A percentile compares a stretch with the other conserved stretches of the same genome.
Evolutionary conservation across 2,329 filamentous ascomycete species (phyloP).

Genomic region (Coleophoma crateriformis): DNA sequence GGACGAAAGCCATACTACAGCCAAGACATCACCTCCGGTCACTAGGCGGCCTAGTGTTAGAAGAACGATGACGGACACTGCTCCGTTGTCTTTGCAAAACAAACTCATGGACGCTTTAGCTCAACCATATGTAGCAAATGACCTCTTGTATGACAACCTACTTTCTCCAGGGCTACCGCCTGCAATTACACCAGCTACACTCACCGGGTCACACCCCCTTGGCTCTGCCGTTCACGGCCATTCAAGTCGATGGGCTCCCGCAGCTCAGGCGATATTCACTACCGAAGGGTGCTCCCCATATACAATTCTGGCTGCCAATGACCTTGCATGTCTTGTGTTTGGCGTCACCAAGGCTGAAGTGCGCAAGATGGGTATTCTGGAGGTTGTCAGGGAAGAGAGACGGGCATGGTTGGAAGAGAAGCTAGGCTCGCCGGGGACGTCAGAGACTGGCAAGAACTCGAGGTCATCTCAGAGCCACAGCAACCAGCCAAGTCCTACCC

Average conservation of each 20-base stretch:
- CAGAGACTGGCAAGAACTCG: slow-evolving; percentile 10
- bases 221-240: slow-evolving; percentile 73
- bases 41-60: slow-evolving; percentile 67
- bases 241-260: slow-evolving; percentile 82
- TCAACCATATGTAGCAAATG: slow-evolving; percentile 53
- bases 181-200: slow-evolving; percentile 22
- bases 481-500: slow-evolving; percentile 22
- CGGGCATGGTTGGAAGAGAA: slow-evolving; percentile 87
- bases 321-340: slow-evolving; percentile 94
- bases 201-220: slow-evolving; percentile 26
- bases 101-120: slow-evolving; percentile 82
- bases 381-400: slow-evolving; percentile 87
- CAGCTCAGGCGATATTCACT: slow-evolving; percentile 94
- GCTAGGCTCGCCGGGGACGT: slow-evolving; percentile 59
- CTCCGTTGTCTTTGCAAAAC: slow-evolving; percentile 68
- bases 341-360: slow-evolving; percentile 97
- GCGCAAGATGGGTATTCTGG: slow-evolving; percentile 87
- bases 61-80: slow-evolving; percentile 82
- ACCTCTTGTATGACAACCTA: slow-evolving; percentile 18
- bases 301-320: slow-evolving; percentile 95
- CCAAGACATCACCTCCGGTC: slow-evolving; percentile 45
- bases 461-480: slow-evolving; percentile 14
- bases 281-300: slow-evolving; percentile 88
- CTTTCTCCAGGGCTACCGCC: slow-evolving; percentile 37
- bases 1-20: slow-evolving; percentile 48